Conservation (phyloP, 2,329 filamentous ascomycete species). For the Colletotrichum orchidophilum region DNA sequence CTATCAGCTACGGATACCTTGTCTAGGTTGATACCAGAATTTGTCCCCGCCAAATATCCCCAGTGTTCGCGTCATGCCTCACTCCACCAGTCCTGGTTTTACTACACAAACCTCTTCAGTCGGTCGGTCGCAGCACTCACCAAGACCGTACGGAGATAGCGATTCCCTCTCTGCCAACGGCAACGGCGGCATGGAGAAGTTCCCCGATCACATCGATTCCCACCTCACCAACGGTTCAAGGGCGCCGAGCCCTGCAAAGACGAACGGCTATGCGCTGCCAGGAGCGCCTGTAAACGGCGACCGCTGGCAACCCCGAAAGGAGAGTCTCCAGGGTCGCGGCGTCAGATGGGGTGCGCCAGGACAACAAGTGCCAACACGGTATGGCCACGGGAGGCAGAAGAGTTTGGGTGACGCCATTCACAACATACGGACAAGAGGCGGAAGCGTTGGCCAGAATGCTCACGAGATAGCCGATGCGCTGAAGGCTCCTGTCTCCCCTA, state of each 20-base stretch:
- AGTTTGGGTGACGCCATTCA: conserved; percentile 89
- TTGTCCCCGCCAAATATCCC: conserved; percentile 30
- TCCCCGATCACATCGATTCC: conserved; percentile 63
- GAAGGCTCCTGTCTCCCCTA: conserved; percentile 88
- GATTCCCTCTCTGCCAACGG: conserved; percentile 27
- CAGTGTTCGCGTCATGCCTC: conserved; percentile 46
- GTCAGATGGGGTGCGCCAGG: conserved; percentile 41
- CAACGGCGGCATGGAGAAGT: conserved; percentile 60
- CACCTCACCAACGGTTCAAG: conserved; percentile 37
- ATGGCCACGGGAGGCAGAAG: conserved; percentile 77
- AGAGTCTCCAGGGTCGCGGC: conserved; percentile 57
- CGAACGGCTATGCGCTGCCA: conserved; percentile 39
- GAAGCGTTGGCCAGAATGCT: conserved; percentile 90
- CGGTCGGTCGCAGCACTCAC: conserved; percentile 40
- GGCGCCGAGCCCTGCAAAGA: conserved; percentile 37
- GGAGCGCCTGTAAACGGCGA: conserved; percentile 50
- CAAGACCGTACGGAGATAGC: conserved; percentile 36
- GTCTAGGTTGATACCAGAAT: conserved; percentile 13
- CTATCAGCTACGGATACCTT: conserved; percentile 11
- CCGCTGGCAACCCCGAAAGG: conserved; percentile 70
- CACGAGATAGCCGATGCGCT: conserved; percentile 93
- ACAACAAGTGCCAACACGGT: conserved; percentile 28
- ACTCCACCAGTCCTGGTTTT: conserved; percentile 46
- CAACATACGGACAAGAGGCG: conserved; percentile 81
- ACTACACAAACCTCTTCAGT: conserved; percentile 46